Evolutionary conservation across 2,329 filamentous ascomycete species (phyloP).

Genomic region (Pseudogymnoascus sp.): DNA sequence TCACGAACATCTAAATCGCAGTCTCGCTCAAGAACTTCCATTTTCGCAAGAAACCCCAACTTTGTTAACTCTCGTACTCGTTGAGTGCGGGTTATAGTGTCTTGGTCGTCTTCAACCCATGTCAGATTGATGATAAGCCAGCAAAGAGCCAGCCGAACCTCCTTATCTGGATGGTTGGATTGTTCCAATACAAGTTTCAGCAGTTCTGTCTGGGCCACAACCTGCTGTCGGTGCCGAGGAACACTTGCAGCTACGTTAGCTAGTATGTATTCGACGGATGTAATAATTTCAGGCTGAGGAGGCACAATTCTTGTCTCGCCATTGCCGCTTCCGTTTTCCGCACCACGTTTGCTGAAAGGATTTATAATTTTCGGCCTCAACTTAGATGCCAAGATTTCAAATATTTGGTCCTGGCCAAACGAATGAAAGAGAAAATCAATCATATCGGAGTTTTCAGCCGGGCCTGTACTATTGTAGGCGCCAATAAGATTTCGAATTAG

Average conservation of each 20-base stretch:
- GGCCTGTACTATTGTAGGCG: conserved; percentile 41
- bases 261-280: conserved; percentile 70
- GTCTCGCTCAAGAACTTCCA: conserved; percentile 58
- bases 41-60: conserved; percentile 60
- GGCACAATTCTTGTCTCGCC: conserved; percentile 44
- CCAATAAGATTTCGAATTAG: conserved; percentile 85
- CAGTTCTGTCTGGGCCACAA: conserved; percentile 68
- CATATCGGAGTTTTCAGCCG: conserved; percentile 55
- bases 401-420: conserved; percentile 68
- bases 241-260: conserved; percentile 81
- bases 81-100: conserved; percentile 54
- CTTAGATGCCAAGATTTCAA: conserved; percentile 73
- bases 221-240: conserved; percentile 65
- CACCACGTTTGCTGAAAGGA: conserved; percentile 39
- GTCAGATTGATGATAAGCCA: conserved; percentile 82
- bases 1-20: conserved; percentile 74
- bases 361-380: conserved; percentile 53
- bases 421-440: conserved; percentile 74
- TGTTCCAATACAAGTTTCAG: conserved; percentile 65
- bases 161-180: conserved; percentile 61
- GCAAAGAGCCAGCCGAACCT: conserved; percentile 69
- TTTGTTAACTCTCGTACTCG: conserved; percentile 61
- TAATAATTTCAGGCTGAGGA: conserved; percentile 61
- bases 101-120: conserved; percentile 66
- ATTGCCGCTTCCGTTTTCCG: conserved; percentile 18